Evolutionary conservation across 106 monocot species (phyloP).

Genomic region (Acorus calamus): DNA sequence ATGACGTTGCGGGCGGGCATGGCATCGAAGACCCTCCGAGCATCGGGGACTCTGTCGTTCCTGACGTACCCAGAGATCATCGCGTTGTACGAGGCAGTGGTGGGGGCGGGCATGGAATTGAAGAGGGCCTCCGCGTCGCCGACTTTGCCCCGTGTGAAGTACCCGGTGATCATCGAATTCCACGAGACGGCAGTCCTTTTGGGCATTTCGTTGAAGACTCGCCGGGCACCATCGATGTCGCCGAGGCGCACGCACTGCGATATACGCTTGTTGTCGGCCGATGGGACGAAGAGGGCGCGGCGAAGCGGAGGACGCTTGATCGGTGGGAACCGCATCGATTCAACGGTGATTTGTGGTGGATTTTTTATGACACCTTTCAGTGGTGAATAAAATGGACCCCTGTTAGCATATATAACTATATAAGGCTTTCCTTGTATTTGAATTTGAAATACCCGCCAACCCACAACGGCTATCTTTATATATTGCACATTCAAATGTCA

Average conservation of each 20-base stretch:
- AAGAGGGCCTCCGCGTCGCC: slow-evolving; percentile 29
- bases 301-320: too few species aligned
- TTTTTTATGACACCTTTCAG: too few species aligned
- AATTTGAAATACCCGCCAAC: too few species aligned
- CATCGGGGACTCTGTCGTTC: slow-evolving; percentile 10
- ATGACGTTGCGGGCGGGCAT: slow-evolving; percentile 53
- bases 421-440: too few species aligned
- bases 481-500: too few species aligned
- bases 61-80: slow-evolving; percentile 51
- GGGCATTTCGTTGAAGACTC: slow-evolving; percentile 35
- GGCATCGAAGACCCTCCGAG: slow-evolving; percentile 33
- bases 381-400: too few species aligned
- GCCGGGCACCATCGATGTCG: slow-evolving; percentile 20
- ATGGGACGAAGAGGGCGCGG: too few species aligned
- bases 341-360: too few species aligned
- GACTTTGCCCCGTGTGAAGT: slow-evolving; percentile 17
- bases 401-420: too few species aligned
- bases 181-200: slow-evolving; percentile 27
- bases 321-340: too few species aligned
- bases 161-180: slow-evolving; percentile 53
- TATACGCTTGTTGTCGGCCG: too few species aligned
- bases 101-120: slow-evolving; percentile 31
- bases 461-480: too few species aligned
- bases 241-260: background rate
- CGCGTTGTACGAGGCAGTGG: slow-evolving; percentile 41